Base-by-base conservation (phyloP, 805 yeast species). In the Saccharomycopsis oosterbeekiorum region DNA sequence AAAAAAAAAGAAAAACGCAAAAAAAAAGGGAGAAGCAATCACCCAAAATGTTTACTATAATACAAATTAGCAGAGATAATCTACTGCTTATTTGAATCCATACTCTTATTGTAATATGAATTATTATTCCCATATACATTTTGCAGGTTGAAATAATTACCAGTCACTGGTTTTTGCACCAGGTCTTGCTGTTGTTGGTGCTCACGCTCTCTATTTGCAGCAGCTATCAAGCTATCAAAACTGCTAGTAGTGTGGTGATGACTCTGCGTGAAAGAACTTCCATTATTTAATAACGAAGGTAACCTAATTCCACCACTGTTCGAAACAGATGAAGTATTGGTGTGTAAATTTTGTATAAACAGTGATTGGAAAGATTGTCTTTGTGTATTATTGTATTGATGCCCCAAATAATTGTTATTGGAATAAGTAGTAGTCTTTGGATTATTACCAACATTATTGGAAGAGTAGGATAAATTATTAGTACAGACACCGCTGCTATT, bases 141-240 rank as follows among this genome's bases (percentile, higher is more conserved):
- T 24, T 47, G 53, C 53, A 24, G 53, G 4, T 15, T 47, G 34
- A 21, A 47, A 47, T 21, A 47, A 47, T 21, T 26, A 47, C 56
- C 14, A 9, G n/a, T 4, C 5, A 19, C n/a, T 24, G 51, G 40
- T 15, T 40, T 58, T 17, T 50, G 60, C 34, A 19, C 43, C 21
- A 17, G 60, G 26, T 12, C 41, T 15, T 58, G 56, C 34, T 50
- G 56, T 19, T 59, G 61, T 36, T 41, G 61, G 14, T 41, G 56
- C 29, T 56, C 59, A 12, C 54, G 40, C 11, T 57, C 37, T 10
- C 40, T 43, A 6, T 43, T 34, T 34, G 59, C 41, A 47, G 55
- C 51, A 12, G 53, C 50, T 9, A 40, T 37, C 19, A 56, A 41
- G n/a, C 50, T 56, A 41, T 56, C 51, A 19, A 40, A 40, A 26